phyloP scores from a whole-genome alignment of 2,329 filamentous ascomycete species.

The Aspergillus sojae region DNA sequence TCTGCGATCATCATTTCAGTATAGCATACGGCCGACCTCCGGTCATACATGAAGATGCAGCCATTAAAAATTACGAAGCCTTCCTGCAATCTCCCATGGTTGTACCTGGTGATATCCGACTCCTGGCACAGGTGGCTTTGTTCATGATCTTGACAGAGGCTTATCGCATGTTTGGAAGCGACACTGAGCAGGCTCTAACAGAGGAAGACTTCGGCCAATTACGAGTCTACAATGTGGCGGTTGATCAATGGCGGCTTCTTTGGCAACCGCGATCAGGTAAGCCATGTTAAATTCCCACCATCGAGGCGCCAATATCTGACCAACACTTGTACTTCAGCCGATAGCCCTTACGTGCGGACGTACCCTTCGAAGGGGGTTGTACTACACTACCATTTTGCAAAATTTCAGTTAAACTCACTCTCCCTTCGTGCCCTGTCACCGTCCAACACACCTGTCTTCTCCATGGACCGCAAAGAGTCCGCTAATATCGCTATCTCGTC shows the following conservation, averaged over 20 bases:
- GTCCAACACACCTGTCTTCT: conserved; percentile 45
- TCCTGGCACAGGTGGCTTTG: conserved; percentile 61
- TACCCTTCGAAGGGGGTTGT: conserved; percentile 55
- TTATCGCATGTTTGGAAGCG: conserved; percentile 60
- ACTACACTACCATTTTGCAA: conserved; percentile 57
- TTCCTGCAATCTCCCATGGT: conserved; percentile 57
- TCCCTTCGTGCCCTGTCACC: conserved; percentile 46
- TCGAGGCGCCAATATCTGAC: conserved; percentile 6
- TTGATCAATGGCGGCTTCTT: conserved; percentile 57
- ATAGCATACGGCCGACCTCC: conserved; percentile 63
- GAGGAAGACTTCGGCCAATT: conserved; percentile 56
- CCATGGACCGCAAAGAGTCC: conserved; percentile 48
- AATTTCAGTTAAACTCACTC: conserved; percentile 55
- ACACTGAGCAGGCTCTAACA: conserved; percentile 55
- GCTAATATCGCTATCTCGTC: conserved; percentile 52
- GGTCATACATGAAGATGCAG: conserved; percentile 60
- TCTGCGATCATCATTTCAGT: conserved; percentile 68
- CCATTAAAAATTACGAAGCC: conserved; percentile 60
- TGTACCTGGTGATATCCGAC: conserved; percentile 57
- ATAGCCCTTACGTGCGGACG: conserved; percentile 51
- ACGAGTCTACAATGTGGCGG: conserved; percentile 48
- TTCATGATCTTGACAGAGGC: conserved; percentile 61
- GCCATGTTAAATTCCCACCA: conserved; percentile 11
- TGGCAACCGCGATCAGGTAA: conserved; percentile 51
- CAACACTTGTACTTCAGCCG: conserved; percentile 26